These are phyloP conservation scores for Brasilioporus rufonigricans DNA, from an alignment of 768 basidiomycete species.

Conservation along the genomic window DNA sequence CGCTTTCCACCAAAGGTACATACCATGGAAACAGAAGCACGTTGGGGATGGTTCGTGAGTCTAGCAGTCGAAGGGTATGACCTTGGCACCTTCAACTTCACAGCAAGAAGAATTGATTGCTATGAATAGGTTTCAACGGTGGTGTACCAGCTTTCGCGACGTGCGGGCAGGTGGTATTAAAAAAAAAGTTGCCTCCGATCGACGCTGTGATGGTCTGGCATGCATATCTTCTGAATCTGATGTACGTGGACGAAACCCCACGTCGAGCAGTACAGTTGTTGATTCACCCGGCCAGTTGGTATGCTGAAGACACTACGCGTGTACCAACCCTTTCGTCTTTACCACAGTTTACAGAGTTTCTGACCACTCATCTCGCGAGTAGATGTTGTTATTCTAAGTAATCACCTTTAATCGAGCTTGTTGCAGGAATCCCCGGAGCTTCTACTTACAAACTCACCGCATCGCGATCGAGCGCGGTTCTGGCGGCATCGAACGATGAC, in stretches of 20 bases:
- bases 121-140: conserved; percentile 31
- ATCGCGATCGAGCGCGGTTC: background rate
- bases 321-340: background rate
- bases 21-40: conserved; percentile 14
- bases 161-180: background rate
- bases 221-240: background rate
- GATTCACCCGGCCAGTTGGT: background rate
- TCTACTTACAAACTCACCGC: background rate
- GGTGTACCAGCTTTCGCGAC: conserved; percentile 20
- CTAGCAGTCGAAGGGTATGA: conserved; percentile 35
- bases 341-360: background rate
- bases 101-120: no score
- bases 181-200: background rate
- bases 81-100: background rate
- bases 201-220: background rate
- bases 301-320: background rate
- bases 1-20: conserved; percentile 10
- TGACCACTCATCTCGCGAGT: background rate
- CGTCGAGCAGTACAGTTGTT: background rate
- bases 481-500: background rate
- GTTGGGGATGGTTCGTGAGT: conserved; percentile 37
- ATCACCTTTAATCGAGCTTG: background rate
- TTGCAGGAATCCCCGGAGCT: background rate
- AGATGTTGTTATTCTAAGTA: no score
- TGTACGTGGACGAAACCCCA: background rate